These are phyloP conservation scores for Oxyria digyna DNA, from an alignment of 148 eudicot genomes.

Conservation along the genomic window DNA sequence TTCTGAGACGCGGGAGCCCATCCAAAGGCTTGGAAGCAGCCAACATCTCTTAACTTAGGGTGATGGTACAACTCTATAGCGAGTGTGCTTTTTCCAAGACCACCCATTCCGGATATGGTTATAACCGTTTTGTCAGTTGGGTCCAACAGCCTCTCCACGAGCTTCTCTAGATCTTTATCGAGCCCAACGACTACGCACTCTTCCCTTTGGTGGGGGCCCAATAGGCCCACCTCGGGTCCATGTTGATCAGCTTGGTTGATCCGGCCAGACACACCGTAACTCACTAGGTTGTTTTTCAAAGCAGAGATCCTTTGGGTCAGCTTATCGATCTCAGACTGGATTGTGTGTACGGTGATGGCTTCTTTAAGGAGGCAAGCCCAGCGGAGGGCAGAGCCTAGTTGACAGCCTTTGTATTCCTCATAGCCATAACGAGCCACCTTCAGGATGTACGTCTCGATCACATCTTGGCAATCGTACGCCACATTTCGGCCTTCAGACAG, in stretches of 20 bases:
- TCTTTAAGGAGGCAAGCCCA: not conserved
- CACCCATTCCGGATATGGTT: conserved; percentile 3
- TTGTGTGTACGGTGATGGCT: not conserved
- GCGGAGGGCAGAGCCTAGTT: not conserved
- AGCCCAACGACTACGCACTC: not conserved
- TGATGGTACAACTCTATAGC: not conserved
- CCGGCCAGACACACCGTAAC: too few relatives aligned
- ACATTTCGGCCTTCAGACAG: not conserved
- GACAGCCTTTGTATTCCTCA: not conserved
- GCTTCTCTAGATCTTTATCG: not conserved
- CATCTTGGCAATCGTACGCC: not conserved
- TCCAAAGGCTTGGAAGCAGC: not conserved
- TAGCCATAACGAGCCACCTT: not conserved
- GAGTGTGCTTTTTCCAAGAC: not conserved
- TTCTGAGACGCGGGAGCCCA: not conserved
- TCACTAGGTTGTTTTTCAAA: not conserved
- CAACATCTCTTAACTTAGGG: not conserved
- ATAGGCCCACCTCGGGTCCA: too few relatives aligned
- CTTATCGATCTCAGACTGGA: not conserved
- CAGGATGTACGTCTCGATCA: not conserved
- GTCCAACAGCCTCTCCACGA: not conserved
- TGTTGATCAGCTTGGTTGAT: too few relatives aligned
- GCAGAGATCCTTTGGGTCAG: not conserved
- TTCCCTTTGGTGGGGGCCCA: not conserved
- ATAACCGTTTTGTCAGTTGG: not conserved